Percentiles rank a stretch among this genome's conserved stretches.
Evolutionary conservation across 306 rosid species (phyloP).

Genomic region (Rubus idaeus): DNA sequence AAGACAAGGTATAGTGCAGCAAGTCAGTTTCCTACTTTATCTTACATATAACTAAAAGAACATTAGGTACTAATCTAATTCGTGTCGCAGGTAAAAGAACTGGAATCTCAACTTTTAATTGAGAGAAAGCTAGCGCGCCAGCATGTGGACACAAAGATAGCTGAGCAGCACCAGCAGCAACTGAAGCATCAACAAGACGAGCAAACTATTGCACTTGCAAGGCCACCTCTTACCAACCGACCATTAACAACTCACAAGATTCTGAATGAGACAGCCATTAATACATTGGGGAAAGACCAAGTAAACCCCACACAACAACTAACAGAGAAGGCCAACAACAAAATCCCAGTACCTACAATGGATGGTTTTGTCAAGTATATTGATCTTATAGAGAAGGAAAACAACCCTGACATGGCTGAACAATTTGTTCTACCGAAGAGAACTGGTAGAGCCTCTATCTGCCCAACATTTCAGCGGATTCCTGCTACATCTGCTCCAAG

Average conservation of each 20-base stretch:
- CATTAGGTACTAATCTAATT: slow-evolving; percentile 24
- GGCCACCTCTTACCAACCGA: slow-evolving; percentile 47
- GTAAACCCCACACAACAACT: slow-evolving; percentile 49
- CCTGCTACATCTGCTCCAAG: slow-evolving; percentile 60
- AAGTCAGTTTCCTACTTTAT: not conserved
- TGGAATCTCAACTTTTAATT: slow-evolving; percentile 86
- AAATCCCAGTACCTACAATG: slow-evolving; percentile 41
- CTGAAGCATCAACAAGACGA: slow-evolving; percentile 64
- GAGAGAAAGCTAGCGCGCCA: slow-evolving; percentile 97
- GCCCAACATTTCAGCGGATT: slow-evolving; percentile 52
- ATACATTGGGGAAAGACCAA: slow-evolving; percentile 47
- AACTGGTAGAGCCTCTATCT: slow-evolving; percentile 73
- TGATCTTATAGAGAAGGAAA: slow-evolving; percentile 78
- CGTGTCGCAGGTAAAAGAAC: slow-evolving; percentile 68
- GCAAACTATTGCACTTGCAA: slow-evolving; percentile 41
- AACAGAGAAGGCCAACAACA: slow-evolving; percentile 53
- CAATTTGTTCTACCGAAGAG: slow-evolving; percentile 52
- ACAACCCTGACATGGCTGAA: slow-evolving; percentile 66
- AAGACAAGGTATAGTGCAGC: slow-evolving; percentile 67
- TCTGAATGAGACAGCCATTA: slow-evolving; percentile 41
- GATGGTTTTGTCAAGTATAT: slow-evolving; percentile 55
- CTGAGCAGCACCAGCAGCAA: slow-evolving; percentile 79
- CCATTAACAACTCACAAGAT: slow-evolving; percentile 53
- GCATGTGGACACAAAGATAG: slow-evolving; percentile 87
- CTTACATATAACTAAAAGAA: not conserved